phyloP scores from a whole-genome alignment of 192 early-diverging fungal genomes.

The Thoreauomyces humboldtii region DNA sequence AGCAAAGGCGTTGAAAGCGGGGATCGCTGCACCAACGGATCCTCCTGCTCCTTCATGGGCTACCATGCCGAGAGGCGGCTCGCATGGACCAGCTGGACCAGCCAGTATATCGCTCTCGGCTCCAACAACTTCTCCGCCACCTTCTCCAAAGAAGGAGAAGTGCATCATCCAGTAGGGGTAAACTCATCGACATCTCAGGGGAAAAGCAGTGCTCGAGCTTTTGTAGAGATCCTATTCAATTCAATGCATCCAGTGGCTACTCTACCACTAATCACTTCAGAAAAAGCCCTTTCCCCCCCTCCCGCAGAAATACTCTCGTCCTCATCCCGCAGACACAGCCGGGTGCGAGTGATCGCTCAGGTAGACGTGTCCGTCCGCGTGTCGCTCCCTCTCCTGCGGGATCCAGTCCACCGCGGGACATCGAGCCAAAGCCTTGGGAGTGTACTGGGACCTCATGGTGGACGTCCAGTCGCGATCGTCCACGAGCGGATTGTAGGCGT shows the following conservation, averaged over 20 bases:
- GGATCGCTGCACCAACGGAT: background rate
- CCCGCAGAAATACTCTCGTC: no score
- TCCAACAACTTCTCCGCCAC: background rate
- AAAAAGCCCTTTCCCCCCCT: no score
- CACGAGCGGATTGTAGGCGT: constrained; percentile 25
- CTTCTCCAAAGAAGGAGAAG: background rate
- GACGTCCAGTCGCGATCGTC: constrained; percentile 49
- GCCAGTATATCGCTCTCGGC: no score
- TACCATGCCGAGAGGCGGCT: background rate
- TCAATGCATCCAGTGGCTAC: no score
- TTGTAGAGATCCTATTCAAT: no score
- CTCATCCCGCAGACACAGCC: no score
- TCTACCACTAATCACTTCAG: no score
- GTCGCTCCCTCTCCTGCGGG: constrained; percentile 20
- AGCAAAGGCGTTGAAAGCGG: background rate
- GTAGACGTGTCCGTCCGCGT: constrained; percentile 36
- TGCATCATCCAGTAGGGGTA: background rate
- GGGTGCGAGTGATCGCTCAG: no score
- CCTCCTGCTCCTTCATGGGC: background rate
- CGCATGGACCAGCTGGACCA: no score
- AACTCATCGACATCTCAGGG: no score
- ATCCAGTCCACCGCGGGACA: constrained; percentile 36
- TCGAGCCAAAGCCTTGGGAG: constrained; percentile 25
- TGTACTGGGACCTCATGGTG: constrained; percentile 32
- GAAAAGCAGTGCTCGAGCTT: no score